These are phyloP conservation scores for Penicillium chermesinum DNA, from an alignment of 495 filamentous ascomycete species.

Conservation along the genomic window DNA sequence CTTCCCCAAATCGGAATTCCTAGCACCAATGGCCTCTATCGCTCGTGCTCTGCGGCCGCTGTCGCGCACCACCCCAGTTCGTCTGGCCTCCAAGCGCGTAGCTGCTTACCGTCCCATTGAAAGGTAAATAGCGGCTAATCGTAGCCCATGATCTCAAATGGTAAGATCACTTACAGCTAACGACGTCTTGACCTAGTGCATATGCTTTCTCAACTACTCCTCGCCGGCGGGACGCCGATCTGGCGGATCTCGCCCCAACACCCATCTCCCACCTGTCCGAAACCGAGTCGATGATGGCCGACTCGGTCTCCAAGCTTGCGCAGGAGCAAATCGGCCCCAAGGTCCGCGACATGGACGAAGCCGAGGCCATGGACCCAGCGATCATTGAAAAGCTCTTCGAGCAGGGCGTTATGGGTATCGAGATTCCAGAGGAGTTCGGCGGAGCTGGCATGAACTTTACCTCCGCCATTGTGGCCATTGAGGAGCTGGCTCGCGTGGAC, in stretches of 20 bases:
- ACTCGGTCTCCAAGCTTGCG: slow-evolving; percentile 87
- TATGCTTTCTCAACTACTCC: slow-evolving; percentile 69
- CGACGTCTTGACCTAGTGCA: slow-evolving; percentile 41
- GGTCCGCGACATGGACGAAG: slow-evolving; percentile 96
- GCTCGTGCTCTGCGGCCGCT: slow-evolving; percentile 62
- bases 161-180: neutral
- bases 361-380: slow-evolving; percentile 83
- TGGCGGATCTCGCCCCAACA: slow-evolving; percentile 72
- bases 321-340: slow-evolving; percentile 83
- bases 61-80: slow-evolving; percentile 50
- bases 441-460: slow-evolving; percentile 99
- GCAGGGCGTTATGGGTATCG: slow-evolving; percentile 94
- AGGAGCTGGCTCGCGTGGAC: slow-evolving; percentile 92
- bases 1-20: slow-evolving; percentile 7
- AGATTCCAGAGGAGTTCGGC: slow-evolving; percentile 95
- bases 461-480: slow-evolving; percentile 88
- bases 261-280: slow-evolving; percentile 93
- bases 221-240: slow-evolving; percentile 54
- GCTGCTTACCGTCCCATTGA: slow-evolving; percentile 37
- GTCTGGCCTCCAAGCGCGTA: slow-evolving; percentile 40
- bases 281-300: slow-evolving; percentile 80
- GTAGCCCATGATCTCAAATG: neutral
- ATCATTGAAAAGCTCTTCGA: slow-evolving; percentile 93
- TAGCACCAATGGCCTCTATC: slow-evolving; percentile 72
- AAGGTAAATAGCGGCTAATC: slow-evolving; percentile 25